These are phyloP conservation scores for Colletotrichum simmondsii DNA, from an alignment of 2,329 filamentous ascomycete species.

Conservation along the genomic window DNA sequence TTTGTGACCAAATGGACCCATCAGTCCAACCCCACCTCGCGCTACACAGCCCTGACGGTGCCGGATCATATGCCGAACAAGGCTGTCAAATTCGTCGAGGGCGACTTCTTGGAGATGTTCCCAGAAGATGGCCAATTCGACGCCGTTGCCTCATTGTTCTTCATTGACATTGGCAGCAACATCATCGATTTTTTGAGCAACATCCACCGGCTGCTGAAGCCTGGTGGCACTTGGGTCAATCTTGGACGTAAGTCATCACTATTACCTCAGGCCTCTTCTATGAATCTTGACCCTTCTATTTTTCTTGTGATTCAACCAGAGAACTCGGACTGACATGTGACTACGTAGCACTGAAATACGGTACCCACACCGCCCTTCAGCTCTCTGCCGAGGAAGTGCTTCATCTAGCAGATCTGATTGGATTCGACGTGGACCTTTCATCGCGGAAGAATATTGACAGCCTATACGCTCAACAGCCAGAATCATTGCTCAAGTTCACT, in stretches of 20 bases:
- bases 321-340: not conserved
- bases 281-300: not conserved
- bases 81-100: not conserved
- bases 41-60: not conserved
- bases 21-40: conserved; percentile 40
- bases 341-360: not conserved
- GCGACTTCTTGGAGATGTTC: not conserved
- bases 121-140: not conserved
- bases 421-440: not conserved
- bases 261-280: not conserved
- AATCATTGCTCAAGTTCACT: not conserved
- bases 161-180: not conserved
- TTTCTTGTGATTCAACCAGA: not conserved
- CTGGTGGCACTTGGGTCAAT: not conserved
- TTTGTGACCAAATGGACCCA: conserved; percentile 6
- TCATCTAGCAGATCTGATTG: not conserved
- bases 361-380: not conserved
- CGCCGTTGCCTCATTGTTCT: not conserved
- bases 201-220: not conserved
- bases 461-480: not conserved
- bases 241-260: not conserved
- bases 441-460: not conserved
- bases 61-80: not conserved
- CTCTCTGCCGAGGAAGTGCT: not conserved
- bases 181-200: not conserved